phyloP scores from a whole-genome alignment of 495 filamentous ascomycete species.

The Ramalina peruviana region DNA sequence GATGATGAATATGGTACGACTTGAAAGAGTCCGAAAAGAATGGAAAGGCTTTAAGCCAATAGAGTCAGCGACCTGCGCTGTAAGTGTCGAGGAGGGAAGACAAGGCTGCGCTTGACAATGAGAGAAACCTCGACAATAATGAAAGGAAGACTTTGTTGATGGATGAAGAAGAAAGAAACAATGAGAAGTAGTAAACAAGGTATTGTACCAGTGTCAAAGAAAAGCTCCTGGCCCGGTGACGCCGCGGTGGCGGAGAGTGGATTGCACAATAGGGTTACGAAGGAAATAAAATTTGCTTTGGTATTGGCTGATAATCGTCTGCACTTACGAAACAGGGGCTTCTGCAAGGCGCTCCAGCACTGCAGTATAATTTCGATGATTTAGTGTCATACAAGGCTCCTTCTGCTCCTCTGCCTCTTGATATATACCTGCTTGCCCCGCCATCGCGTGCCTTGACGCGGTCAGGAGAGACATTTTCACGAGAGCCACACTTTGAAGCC shows the following conservation, averaged over 20 bases:
- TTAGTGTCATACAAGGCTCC: neutral
- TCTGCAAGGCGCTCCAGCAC: too few species aligned
- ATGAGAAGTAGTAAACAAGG: neutral
- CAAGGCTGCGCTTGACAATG: neutral
- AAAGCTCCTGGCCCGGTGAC: too few species aligned
- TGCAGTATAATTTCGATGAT: too few species aligned
- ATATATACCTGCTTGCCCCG: constrained; percentile 9
- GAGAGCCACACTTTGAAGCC: too few species aligned
- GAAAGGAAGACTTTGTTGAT: constrained; percentile 1
- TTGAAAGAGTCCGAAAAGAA: neutral
- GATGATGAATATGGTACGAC: constrained; percentile 10
- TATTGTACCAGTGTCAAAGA: too few species aligned
- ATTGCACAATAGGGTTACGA: too few species aligned
- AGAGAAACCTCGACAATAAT: neutral
- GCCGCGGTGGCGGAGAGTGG: too few species aligned
- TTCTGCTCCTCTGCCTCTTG: neutral
- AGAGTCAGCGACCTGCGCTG: constrained; percentile 17
- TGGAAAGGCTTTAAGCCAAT: constrained; percentile 8
- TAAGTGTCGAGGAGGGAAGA: neutral
- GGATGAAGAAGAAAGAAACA: constrained; percentile 4
- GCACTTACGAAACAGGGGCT: too few species aligned
- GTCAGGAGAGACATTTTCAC: neutral
- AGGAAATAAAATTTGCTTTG: too few species aligned
- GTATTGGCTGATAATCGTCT: too few species aligned
- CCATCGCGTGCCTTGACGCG: constrained; percentile 6